Evolutionary conservation across 805 yeast genomes (phyloP), one percentile per base, ranked within the genome.

Genomic region (Kodamaea restingae): DNA sequence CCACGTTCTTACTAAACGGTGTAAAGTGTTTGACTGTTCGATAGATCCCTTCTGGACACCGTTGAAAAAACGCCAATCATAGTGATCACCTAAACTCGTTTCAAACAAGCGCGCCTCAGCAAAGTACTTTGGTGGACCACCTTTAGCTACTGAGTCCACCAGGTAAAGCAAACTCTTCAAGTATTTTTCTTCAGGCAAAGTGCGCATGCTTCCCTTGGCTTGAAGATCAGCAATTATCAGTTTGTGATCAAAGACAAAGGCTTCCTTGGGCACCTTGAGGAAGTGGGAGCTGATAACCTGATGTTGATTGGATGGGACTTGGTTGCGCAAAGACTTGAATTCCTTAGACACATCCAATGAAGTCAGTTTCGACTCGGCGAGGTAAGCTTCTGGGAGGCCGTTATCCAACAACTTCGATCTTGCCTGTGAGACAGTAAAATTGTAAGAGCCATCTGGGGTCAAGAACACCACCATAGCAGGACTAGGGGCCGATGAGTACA

Each of bases 111-210:
- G 44, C 17, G 68, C 60, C 46, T 65, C 71, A 9, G 42, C 38
- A 42, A 65, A 72, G 49, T 71, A 71, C 43, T 75, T 71, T 6
- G 61, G 57, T 1, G 65, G 64, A 4, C 63, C 58, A 4, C 60
- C 55, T 12, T 58, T 50, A 12, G 54, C 53, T n/a, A 54, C 56
- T 4, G 52, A 50, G 14, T 44, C 38, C 8, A 54, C 46, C 1
- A 75, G 67, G 41, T 50, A 50, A 35, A 56, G 43, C 36, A 73
- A 52, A 36, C 67, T 55, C 4, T 62, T 49, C 27, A 56, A 49
- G 47, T 72, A 71, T 4, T 49, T 44, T 15, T 53, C 34, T 27
- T 55, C 57, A 18, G 52, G 52, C 4, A 38, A 35, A 3, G 52
- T 41, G 12, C 55, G 37, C 4, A 55, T 32, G 29, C 9, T 15